Base-by-base conservation (phyloP, 176 grass and related monocot genomes). In the sorghum (Sorghum bicolor) region DNA sequence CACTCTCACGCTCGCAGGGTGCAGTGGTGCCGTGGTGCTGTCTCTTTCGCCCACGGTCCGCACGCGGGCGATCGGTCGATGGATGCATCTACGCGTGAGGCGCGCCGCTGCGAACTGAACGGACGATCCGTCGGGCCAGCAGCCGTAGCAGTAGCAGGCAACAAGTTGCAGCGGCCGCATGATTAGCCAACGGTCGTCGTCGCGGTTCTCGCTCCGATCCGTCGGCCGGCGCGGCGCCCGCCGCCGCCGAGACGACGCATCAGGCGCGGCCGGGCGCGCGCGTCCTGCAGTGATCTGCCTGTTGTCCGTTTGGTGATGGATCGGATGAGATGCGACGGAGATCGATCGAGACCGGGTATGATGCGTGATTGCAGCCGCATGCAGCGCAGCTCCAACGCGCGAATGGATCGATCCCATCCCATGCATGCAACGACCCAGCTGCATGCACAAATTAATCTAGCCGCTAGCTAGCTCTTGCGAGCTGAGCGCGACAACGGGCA, bases 161-260 rank as follows among this genome's bases (percentile, higher is more conserved):
- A 20, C 17, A 50, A 19, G 47, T 50, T 50, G 47, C 44, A 47
- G 44, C 12, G 44, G 44, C 44, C 44, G 44, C 47, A 52, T 52
- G 48, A 77, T 85, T 78, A 78, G 41, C 73, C 75, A 86, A 85
- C 75, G 75, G 66, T 70, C 83, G n/a, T n/a, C n/a, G n/a, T n/a
- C n/a, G n/a, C n/a, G 25, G 34, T 26, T 84, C 39, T 10, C 8
- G 8, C 39, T 47, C 19, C 17, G 17, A 20, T 20, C 5, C 48
- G 48, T 8, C 11, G 32, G 65, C 31, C 5, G n/a, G 67, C 36
- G 25, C 1, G 10, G 41, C 39, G 41, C 39, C 39, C 67, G 34
- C 39, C 69, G 69, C 70, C 70, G n/a, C n/a, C n/a, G n/a, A n/a
- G n/a, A n/a, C n/a, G 70, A 47, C 41, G 67, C 22, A 24, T 19